These are phyloP conservation scores for Wickerhamomyces kurtzmanii DNA, from an alignment of 805 yeast genomes.

Conservation along the genomic window DNA sequence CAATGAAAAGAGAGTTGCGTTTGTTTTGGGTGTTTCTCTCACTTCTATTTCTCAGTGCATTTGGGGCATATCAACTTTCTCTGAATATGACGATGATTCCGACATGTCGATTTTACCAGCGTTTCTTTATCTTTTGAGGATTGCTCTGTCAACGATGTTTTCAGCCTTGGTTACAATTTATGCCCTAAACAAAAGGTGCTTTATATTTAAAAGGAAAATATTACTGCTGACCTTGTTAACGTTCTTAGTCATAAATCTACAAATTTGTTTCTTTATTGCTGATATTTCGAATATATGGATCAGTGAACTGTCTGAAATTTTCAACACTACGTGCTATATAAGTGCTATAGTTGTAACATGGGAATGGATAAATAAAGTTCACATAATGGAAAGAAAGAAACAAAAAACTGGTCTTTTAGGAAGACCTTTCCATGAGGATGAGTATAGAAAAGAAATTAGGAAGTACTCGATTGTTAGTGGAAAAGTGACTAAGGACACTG, in stretches of 20 bases:
- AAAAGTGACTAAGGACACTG: conserved; percentile 10
- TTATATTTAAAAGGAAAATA: conserved; percentile 38
- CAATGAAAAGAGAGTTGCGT: conserved; percentile 54
- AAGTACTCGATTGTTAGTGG: conserved; percentile 11
- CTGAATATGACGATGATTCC: conserved; percentile 17
- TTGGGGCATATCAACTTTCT: conserved; percentile 60
- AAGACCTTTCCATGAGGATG: conserved; percentile 65
- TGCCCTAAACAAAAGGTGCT: conserved; percentile 38
- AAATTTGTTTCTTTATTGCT: conserved; percentile 64
- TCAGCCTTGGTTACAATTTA: conserved; percentile 54
- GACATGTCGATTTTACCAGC: conserved; percentile 57
- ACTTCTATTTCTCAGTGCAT: conserved; percentile 49
- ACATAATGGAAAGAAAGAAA: conserved; percentile 41
- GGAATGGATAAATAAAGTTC: conserved; percentile 76
- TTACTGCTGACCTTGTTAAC: conserved; percentile 49
- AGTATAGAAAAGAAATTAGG: conserved; percentile 19
- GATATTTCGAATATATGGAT: conserved; percentile 73
- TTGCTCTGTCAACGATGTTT: conserved; percentile 60
- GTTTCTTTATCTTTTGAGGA: conserved; percentile 62
- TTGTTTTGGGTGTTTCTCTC: conserved; percentile 46
- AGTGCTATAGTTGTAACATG: conserved; percentile 67
- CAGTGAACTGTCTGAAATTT: conserved; percentile 62
- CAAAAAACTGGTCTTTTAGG: conserved; percentile 72
- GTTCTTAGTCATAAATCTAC: conserved; percentile 42
- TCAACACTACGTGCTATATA: conserved; percentile 63